Evolutionary conservation across 306 rosid genomes (phyloP).

Genomic region (Casuarina equisetifolia): DNA sequence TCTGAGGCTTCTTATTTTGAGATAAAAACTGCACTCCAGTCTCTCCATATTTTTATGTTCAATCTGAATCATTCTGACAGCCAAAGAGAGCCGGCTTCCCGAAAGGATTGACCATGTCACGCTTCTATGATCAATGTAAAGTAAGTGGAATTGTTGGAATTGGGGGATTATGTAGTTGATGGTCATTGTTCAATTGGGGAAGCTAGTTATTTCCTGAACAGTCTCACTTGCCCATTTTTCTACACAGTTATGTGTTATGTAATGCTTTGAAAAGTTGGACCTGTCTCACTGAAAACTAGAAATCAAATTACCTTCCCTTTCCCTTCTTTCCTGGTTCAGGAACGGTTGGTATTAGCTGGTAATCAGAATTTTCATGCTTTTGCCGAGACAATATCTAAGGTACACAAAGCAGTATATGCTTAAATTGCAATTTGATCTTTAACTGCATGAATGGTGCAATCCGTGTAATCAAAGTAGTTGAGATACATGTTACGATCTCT

Average conservation of each 20-base stretch:
- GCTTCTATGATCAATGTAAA: constrained; percentile 53
- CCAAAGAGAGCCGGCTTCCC: constrained; percentile 32
- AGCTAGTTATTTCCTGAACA: constrained; percentile 42
- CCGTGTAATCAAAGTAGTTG: too few relatives aligned
- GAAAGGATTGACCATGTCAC: constrained; percentile 31
- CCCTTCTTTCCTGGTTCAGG: neutral
- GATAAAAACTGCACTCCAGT: constrained; percentile 19
- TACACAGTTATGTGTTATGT: constrained; percentile 21
- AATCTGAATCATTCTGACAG: constrained; percentile 34
- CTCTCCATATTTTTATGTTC: constrained; percentile 11
- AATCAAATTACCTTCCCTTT: constrained; percentile 1
- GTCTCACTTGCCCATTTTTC: constrained; percentile 39
- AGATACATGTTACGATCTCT: too few relatives aligned
- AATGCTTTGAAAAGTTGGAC: constrained; percentile 16
- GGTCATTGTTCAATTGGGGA: constrained; percentile 45
- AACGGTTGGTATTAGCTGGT: too few relatives aligned
- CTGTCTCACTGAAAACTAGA: neutral
- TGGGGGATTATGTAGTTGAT: constrained; percentile 40
- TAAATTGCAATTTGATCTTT: too few relatives aligned
- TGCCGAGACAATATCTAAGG: neutral
- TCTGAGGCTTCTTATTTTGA: constrained; percentile 24
- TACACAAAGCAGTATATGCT: neutral
- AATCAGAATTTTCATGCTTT: neutral
- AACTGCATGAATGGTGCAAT: too few relatives aligned
- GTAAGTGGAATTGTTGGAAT: constrained; percentile 43